Percentiles rank a stretch among this genome's conserved stretches.
Conservation (phyloP, 75 land plant species). For the Pinus albicaulis region DNA sequence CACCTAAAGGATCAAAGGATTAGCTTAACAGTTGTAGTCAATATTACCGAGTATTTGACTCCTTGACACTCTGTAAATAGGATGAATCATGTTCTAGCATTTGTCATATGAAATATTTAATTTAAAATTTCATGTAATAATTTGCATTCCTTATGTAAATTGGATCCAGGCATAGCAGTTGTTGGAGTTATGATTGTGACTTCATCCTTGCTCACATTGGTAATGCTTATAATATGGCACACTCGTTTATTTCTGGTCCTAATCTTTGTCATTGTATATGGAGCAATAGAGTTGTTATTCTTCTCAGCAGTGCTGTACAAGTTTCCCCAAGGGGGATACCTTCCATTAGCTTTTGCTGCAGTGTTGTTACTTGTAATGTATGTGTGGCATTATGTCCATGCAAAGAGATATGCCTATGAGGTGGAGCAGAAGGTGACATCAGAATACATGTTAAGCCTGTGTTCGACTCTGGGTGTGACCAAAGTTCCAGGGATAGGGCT, state of each 20-base stretch:
- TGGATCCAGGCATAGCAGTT: constrained; percentile 30
- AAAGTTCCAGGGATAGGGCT: constrained; percentile 56
- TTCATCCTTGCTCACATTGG: constrained; percentile 20
- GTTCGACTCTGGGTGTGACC: constrained; percentile 28
- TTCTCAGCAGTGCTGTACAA: constrained; percentile 37
- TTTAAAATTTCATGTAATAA: too few species aligned
- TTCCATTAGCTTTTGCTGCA: constrained; percentile 55
- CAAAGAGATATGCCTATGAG: constrained; percentile 34
- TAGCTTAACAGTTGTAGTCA: too few species aligned
- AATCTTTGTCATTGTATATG: constrained; percentile 19
- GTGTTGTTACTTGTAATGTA: constrained; percentile 48
- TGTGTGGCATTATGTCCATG: constrained; percentile 66
- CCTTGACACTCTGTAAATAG: too few species aligned
- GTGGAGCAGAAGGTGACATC: constrained; percentile 46
- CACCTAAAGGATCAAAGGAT: too few species aligned
- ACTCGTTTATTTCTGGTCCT: constrained; percentile 10
- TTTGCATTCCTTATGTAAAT: too few species aligned
- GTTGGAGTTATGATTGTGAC: constrained; percentile 36
- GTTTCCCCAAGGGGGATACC: constrained; percentile 37
- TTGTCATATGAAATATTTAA: too few species aligned
- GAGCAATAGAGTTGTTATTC: constrained; percentile 22
- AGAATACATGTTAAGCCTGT: constrained; percentile 15
- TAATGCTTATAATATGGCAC: constrained; percentile 51
- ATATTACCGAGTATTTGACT: too few species aligned
- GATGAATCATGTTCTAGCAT: too few species aligned